Conservation (phyloP, 257 asterid genomes). For the Solanum sejunctum region DNA sequence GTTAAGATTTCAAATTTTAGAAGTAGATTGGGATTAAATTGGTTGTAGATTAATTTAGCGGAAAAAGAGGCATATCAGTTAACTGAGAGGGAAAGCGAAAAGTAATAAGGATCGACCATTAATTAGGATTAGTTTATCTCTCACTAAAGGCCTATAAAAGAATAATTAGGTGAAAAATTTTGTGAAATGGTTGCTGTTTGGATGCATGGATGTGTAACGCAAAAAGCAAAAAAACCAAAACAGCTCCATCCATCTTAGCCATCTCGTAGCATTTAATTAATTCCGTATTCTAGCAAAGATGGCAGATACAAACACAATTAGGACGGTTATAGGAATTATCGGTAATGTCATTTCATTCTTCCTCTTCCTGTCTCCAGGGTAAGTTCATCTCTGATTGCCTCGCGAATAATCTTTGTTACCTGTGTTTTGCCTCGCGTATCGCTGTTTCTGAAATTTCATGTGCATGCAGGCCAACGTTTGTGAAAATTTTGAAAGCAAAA, state of each 20-base stretch:
- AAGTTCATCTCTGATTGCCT: neutral
- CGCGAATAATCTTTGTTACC: neutral
- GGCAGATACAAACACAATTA: constrained; percentile 11
- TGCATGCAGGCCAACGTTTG: constrained; percentile 29
- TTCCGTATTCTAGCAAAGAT: neutral
- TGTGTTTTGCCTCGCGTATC: neutral
- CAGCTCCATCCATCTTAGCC: neutral
- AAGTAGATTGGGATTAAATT: neutral
- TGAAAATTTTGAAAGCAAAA: constrained; percentile 27
- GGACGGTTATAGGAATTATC: constrained; percentile 35
- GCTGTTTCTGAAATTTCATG: neutral
- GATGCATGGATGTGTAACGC: neutral
- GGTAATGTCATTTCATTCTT: constrained; percentile 50
- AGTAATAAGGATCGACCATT: neutral
- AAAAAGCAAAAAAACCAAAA: neutral
- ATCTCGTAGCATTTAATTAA: neutral
- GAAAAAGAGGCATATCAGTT: neutral
- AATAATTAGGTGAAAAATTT: neutral
- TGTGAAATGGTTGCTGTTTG: neutral
- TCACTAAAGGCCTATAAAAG: neutral
- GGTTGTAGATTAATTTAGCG: neutral
- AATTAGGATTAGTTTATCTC: neutral
- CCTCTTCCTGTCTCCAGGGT: constrained; percentile 55
- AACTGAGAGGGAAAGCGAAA: neutral
- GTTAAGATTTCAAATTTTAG: neutral